These are phyloP conservation scores for Pleomassaria siparia DNA, from an alignment of 2,329 filamentous ascomycete species.

Conservation along the genomic window DNA sequence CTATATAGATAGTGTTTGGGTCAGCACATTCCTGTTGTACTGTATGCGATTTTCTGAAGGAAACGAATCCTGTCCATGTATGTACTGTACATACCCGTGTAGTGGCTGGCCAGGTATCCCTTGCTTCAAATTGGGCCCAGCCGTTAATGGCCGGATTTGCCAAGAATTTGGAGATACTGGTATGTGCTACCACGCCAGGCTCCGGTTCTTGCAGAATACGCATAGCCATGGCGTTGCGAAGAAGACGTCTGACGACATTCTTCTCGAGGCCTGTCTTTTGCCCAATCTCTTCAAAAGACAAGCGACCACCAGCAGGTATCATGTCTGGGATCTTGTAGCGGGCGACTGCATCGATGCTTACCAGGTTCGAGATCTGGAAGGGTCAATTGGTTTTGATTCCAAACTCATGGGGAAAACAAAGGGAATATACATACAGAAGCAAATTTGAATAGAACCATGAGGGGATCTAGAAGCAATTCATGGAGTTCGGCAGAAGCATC, in stretches of 20 bases:
- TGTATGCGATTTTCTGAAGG: no score
- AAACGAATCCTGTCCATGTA: no score
- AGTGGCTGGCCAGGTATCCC: conserved; percentile 14
- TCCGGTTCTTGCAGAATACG: conserved; percentile 16
- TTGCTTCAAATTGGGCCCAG: conserved; percentile 10
- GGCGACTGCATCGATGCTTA: conserved; percentile 9
- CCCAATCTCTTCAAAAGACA: conserved; percentile 13
- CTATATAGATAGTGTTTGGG: conserved; percentile 1
- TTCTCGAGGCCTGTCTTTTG: conserved; percentile 13
- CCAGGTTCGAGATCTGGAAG: conserved; percentile 12
- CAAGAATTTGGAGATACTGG: conserved; percentile 16
- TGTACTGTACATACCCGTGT: conserved; percentile 10
- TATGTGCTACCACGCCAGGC: conserved; percentile 11
- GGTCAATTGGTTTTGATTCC: no score
- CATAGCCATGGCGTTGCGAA: conserved; percentile 15
- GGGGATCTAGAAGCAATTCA: conserved; percentile 15
- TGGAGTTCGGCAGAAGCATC: conserved; percentile 18
- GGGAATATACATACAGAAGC: no score
- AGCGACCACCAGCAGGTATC: conserved; percentile 12
- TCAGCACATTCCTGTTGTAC: conserved; percentile 10
- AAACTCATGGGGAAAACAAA: no score
- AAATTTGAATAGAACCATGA: conserved; percentile 12
- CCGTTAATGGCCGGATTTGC: conserved; percentile 13
- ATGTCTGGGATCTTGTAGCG: conserved; percentile 15
- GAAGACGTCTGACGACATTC: conserved; percentile 11